Percentiles rank a stretch among this genome's conserved stretches.
phyloP scores from a whole-genome alignment of 495 filamentous ascomycete genomes.

The Halenospora varia region DNA sequence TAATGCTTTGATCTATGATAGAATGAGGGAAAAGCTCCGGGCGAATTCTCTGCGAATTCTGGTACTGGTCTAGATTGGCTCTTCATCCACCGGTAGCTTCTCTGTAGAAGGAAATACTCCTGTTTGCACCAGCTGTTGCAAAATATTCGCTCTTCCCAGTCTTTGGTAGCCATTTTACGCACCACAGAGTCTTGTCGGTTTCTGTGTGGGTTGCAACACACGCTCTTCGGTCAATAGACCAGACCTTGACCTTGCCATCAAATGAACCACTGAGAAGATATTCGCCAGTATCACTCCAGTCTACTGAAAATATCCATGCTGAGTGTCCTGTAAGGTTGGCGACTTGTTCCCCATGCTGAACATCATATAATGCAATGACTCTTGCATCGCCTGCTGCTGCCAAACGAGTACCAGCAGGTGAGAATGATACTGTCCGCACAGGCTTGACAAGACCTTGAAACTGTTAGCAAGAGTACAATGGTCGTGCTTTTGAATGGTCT shows the following conservation, averaged over 20 bases:
- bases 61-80: background rate
- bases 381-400: conserved; percentile 91
- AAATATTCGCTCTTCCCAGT: conserved; percentile 75
- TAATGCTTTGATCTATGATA: too few species aligned
- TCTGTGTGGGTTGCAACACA: conserved; percentile 95
- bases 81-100: conserved; percentile 74
- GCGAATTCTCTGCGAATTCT: background rate
- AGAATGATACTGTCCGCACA: conserved; percentile 80
- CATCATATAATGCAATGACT: conserved; percentile 88
- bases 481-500: conserved; percentile 16
- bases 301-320: conserved; percentile 83
- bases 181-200: conserved; percentile 82
- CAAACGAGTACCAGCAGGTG: conserved; percentile 74
- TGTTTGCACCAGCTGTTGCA: conserved; percentile 75
- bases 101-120: conserved; percentile 81
- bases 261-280: conserved; percentile 83
- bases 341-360: conserved; percentile 86
- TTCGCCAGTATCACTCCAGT: conserved; percentile 93
- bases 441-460: conserved; percentile 74
- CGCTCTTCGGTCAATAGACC: conserved; percentile 74
- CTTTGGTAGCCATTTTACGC: conserved; percentile 84
- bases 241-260: conserved; percentile 93
- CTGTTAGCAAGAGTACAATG: conserved; percentile 5
- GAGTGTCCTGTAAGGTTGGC: conserved; percentile 74
- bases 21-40: background rate